Conservation (phyloP, 371 early-diverging fungal genomes). For the Encephalitozoon intestinalis region DNA sequence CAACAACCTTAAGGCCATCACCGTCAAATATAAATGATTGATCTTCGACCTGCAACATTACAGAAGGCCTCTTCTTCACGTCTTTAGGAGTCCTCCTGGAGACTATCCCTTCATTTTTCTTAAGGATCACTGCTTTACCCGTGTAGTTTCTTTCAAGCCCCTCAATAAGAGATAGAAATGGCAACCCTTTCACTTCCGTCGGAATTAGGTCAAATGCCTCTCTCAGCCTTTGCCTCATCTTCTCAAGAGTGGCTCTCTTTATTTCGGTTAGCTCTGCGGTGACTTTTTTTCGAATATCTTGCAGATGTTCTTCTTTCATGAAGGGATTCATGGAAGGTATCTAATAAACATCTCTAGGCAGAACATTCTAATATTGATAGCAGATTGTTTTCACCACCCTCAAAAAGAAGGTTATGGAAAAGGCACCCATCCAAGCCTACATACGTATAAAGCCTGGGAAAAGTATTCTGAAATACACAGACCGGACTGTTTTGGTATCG, state of each 20-base stretch:
- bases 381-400: neutral
- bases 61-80: neutral
- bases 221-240: neutral
- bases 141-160: neutral
- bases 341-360: neutral
- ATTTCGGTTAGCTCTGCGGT: neutral
- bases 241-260: neutral
- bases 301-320: neutral
- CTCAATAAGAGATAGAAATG: neutral
- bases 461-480: neutral
- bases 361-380: neutral
- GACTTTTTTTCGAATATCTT: neutral
- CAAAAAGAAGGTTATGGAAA: neutral
- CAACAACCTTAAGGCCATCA: neutral
- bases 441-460: slow-evolving; percentile 30
- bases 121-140: neutral
- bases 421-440: slow-evolving; percentile 21
- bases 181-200: neutral
- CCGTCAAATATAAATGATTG: slow-evolving; percentile 5
- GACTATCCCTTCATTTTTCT: neutral
- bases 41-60: neutral
- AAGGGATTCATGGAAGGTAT: neutral
- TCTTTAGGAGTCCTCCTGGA: neutral
- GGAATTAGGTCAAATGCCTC: neutral
- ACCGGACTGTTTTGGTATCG: neutral